Evolutionary conservation across 176 grass and related monocot genomes (phyloP).

Genomic region (Thalia dealbata): DNA sequence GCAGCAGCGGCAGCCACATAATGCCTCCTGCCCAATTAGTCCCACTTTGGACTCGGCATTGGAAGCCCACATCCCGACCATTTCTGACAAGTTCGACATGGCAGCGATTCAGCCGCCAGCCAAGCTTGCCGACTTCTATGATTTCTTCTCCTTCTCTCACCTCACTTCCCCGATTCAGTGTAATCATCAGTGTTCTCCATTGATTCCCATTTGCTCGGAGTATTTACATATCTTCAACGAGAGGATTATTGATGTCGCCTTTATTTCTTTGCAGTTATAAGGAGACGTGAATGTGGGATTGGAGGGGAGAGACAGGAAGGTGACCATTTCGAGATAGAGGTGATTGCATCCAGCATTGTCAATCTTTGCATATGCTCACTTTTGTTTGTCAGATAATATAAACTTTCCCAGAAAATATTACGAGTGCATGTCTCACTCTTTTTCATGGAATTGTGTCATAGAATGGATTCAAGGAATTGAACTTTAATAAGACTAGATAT

Average conservation of each 20-base stretch:
- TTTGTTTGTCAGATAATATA: not conserved
- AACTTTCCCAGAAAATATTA: not conserved
- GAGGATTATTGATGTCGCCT: not conserved
- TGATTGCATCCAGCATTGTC: conserved; percentile 21
- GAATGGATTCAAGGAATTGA: not conserved
- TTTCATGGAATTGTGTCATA: not conserved
- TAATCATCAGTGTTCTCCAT: conserved; percentile 23
- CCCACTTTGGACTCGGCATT: not conserved
- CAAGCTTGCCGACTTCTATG: conserved; percentile 87
- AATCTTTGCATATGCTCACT: not conserved
- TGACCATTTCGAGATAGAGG: conserved; percentile 84
- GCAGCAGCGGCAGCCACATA: conserved; percentile 31
- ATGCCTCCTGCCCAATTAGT: conserved; percentile 6
- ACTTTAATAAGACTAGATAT: not conserved
- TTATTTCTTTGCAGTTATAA: conserved; percentile 47
- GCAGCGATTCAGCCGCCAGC: conserved; percentile 64
- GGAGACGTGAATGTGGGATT: conserved; percentile 45
- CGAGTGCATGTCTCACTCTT: not conserved
- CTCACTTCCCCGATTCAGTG: conserved; percentile 72
- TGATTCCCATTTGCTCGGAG: not conserved
- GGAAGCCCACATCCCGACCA: conserved; percentile 28
- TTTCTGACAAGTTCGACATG: conserved; percentile 93
- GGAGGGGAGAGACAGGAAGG: conserved; percentile 38
- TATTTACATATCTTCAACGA: conserved; percentile 3
- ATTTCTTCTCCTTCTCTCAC: conserved; percentile 95